phyloP scores from a whole-genome alignment of 371 early-diverging fungal species.

The Mortierella sp. region DNA sequence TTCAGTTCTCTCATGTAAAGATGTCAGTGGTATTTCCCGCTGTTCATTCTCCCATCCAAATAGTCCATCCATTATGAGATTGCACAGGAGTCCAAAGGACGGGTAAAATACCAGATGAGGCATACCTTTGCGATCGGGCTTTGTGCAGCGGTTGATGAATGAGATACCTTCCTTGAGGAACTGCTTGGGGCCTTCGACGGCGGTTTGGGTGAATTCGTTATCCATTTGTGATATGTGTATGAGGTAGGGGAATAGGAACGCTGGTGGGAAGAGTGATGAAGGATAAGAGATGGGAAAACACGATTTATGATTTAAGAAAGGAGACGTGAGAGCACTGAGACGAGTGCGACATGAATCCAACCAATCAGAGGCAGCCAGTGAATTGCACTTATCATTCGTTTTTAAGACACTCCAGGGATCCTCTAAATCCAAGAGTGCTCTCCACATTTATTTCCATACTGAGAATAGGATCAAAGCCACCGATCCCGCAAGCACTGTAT shows the following conservation, averaged over 20 bases:
- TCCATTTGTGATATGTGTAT: constrained; percentile 41
- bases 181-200: constrained; percentile 89
- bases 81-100: not conserved
- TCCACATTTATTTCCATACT: not conserved
- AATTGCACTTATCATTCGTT: constrained; percentile 4
- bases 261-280: constrained; percentile 22
- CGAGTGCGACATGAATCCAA: constrained; percentile 2
- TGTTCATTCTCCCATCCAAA: not conserved
- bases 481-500: not conserved
- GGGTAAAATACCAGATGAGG: not conserved
- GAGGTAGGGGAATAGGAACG: constrained; percentile 17
- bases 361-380: constrained; percentile 51
- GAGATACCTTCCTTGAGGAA: constrained; percentile 92
- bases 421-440: not conserved
- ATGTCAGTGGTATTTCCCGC: not conserved
- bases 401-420: not conserved
- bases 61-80: not conserved
- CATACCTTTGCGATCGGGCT: constrained; percentile 95
- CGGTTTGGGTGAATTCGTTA: constrained; percentile 64
- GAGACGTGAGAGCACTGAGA: constrained; percentile 12
- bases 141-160: constrained; percentile 95
- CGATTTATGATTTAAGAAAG: constrained; percentile 18
- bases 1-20: not conserved
- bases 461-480: not conserved
- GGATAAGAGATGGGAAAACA: constrained; percentile 10